Evolutionary conservation across 2,329 filamentous ascomycete species (phyloP).

Genomic region (Cladosporium sp.): DNA sequence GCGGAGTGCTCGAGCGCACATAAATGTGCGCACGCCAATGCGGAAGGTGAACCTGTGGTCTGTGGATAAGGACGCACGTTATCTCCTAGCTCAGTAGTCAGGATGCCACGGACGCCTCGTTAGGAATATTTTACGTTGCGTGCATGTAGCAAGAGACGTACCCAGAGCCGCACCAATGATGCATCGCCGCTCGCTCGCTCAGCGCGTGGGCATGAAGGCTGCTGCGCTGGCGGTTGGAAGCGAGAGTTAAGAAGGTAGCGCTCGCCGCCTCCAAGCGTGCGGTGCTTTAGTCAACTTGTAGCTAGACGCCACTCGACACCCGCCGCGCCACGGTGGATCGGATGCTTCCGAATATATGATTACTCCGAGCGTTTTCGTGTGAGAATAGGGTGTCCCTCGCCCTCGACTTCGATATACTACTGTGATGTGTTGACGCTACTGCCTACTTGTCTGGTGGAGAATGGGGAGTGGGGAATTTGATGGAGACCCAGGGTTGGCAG

Average conservation of each 20-base stretch:
- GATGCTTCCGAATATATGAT: not conserved
- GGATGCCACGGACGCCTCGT: too few species aligned
- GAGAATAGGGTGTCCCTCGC: not conserved
- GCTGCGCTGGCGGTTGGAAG: constrained; percentile 7
- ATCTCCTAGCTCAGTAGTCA: too few species aligned
- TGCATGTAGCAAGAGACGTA: not conserved
- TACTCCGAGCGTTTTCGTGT: too few species aligned
- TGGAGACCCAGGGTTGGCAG: not conserved
- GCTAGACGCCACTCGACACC: constrained; percentile 7
- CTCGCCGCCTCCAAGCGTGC: not conserved
- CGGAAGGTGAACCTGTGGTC: not conserved
- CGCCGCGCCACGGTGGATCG: not conserved
- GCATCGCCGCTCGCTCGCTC: constrained; percentile 1
- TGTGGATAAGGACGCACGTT: not conserved
- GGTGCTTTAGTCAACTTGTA: not conserved
- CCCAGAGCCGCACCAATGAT: constrained; percentile 11
- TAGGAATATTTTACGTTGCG: too few species aligned
- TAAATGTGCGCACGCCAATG: too few species aligned
- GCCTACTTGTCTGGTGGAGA: not conserved
- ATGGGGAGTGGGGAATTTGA: not conserved
- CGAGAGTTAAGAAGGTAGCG: constrained; percentile 6
- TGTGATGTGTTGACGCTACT: too few species aligned
- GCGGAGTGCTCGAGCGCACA: too few species aligned
- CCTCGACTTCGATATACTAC: not conserved
- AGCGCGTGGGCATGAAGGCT: not conserved